phyloP scores from a whole-genome alignment of 805 yeast genomes.

The Danielia reshetovae region DNA sequence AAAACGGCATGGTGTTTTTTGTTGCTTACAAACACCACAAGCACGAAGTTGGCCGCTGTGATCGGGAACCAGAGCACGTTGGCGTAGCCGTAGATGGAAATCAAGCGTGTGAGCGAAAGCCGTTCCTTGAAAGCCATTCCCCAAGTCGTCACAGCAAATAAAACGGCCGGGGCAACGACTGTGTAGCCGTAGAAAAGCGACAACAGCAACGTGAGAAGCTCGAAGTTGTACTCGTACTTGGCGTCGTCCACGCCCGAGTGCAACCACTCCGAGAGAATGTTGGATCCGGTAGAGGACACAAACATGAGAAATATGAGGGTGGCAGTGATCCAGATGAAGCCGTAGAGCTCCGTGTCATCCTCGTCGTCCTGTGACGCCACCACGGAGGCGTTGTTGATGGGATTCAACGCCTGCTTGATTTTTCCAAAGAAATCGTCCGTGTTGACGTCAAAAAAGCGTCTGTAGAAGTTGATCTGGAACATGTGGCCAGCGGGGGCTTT shows the following conservation, averaged over 20 bases:
- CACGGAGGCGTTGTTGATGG: slow-evolving; percentile 32
- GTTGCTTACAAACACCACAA: slow-evolving; percentile 48
- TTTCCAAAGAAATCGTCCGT: slow-evolving; percentile 57
- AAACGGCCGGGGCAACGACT: slow-evolving; percentile 53
- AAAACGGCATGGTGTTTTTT: slow-evolving; percentile 29
- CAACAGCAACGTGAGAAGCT: slow-evolving; percentile 62
- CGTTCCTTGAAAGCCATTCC: slow-evolving; percentile 47
- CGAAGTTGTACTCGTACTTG: slow-evolving; percentile 57
- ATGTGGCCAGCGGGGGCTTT: slow-evolving; percentile 13
- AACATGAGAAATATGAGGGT: slow-evolving; percentile 73
- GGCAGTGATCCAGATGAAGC: slow-evolving; percentile 88
- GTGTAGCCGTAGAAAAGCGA: slow-evolving; percentile 75
- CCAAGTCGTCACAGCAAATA: slow-evolving; percentile 52
- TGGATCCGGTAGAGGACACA: slow-evolving; percentile 68
- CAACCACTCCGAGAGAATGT: slow-evolving; percentile 54
- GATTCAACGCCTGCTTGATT: slow-evolving; percentile 54
- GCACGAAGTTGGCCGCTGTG: slow-evolving; percentile 54
- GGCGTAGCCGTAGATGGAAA: slow-evolving; percentile 83
- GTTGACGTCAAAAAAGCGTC: slow-evolving; percentile 66
- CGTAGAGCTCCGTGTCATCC: slow-evolving; percentile 63
- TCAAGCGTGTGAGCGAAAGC: slow-evolving; percentile 52
- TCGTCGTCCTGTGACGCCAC: slow-evolving; percentile 19
- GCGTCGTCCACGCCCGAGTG: slow-evolving; percentile 35
- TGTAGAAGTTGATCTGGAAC: slow-evolving; percentile 56
- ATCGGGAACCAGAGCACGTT: slow-evolving; percentile 85